phyloP scores from a whole-genome alignment of 2,329 filamentous ascomycete genomes.

The Periconia digitata region DNA sequence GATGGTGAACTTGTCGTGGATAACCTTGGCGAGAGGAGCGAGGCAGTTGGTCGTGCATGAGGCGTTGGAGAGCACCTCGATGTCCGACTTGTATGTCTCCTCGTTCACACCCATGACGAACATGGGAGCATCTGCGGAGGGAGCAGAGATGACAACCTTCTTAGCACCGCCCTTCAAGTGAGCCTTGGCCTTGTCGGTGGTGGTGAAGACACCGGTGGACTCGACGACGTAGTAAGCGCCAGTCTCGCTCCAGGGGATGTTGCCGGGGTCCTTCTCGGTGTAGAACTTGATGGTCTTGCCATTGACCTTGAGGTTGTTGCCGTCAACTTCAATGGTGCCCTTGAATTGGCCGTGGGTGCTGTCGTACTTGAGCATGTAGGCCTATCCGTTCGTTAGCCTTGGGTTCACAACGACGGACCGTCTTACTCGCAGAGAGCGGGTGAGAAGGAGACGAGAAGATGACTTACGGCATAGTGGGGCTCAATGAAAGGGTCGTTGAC shows the following conservation, averaged over 20 bases:
- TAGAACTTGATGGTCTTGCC: constrained; percentile 96
- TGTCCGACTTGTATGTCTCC: constrained; percentile 84
- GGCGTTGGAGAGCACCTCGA: constrained; percentile 96
- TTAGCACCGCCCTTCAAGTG: constrained; percentile 97
- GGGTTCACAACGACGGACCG: not conserved
- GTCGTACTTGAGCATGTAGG: constrained; percentile 99
- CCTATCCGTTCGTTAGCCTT: constrained; percentile 53
- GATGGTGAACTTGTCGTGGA: constrained; percentile 97
- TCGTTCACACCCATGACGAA: constrained; percentile 99
- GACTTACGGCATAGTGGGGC: constrained; percentile 90
- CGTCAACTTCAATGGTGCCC: constrained; percentile 76
- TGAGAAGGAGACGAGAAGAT: constrained; percentile 6
- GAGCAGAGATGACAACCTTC: constrained; percentile 86
- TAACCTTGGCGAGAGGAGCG: constrained; percentile 97
- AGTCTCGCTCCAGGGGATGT: constrained; percentile 87
- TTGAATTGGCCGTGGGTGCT: constrained; percentile 96
- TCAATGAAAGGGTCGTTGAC: constrained; percentile 99
- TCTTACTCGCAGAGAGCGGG: not conserved
- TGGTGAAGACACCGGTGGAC: constrained; percentile 99
- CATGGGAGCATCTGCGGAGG: constrained; percentile 96
- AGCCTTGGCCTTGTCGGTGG: constrained; percentile 89
- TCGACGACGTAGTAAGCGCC: constrained; percentile 94
- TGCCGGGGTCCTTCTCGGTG: constrained; percentile 83
- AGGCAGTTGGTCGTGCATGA: constrained; percentile 99
- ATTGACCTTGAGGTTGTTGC: constrained; percentile 79